Percentiles rank a stretch among this genome's conserved stretches.
These are phyloP conservation scores for Xerocomus potaroensis DNA, from an alignment of 768 basidiomycete species.

Conservation along the genomic window DNA sequence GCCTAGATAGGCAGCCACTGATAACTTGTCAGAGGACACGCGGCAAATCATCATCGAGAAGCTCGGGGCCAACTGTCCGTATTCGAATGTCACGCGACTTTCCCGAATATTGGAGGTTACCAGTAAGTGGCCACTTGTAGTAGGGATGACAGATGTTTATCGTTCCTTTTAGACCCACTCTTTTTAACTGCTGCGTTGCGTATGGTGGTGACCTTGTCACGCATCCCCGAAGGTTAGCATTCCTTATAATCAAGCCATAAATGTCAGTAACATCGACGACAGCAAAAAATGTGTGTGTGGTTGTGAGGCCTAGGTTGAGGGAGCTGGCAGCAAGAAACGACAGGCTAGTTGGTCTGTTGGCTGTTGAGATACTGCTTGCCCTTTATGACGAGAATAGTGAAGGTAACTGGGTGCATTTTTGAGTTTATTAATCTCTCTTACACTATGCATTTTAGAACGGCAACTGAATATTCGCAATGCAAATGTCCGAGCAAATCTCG, in stretches of 20 bases:
- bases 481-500: constrained; percentile 16
- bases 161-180: constrained; percentile 3
- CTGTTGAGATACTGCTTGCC: constrained; percentile 18
- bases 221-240: constrained; percentile 14
- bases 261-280: not conserved
- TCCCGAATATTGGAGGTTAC: constrained; percentile 12
- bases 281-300: not conserved
- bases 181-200: constrained; percentile 15
- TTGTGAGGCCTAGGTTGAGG: constrained; percentile 13
- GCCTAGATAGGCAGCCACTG: too few relatives aligned
- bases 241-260: not conserved
- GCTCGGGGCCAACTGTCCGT: not conserved
- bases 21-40: constrained; percentile 9
- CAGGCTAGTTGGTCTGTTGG: constrained; percentile 14
- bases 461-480: constrained; percentile 6
- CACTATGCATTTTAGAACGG: not conserved
- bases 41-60: constrained; percentile 5
- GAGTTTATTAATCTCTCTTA: not conserved
- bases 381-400: constrained; percentile 4
- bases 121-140: constrained; percentile 1
- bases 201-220: constrained; percentile 16
- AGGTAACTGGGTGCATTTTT: not conserved
- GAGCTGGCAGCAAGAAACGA: constrained; percentile 10
- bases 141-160: not conserved
- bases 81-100: constrained; percentile 6